Evolutionary conservation across 2,329 filamentous ascomycete genomes (phyloP).

Genomic region (Fusarium irregulare): DNA sequence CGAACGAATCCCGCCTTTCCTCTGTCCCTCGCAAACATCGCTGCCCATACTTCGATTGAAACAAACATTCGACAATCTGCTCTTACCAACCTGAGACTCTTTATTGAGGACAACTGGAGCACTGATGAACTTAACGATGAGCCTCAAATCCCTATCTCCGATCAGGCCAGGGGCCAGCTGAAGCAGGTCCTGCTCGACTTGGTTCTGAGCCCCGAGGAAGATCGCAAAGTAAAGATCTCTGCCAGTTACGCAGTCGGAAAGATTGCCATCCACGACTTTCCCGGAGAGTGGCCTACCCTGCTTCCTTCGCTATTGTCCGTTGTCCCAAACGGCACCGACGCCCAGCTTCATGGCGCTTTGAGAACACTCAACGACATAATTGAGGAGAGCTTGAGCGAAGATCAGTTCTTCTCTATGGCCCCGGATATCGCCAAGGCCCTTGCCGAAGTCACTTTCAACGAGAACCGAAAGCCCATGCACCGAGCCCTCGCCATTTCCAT

Average conservation of each 20-base stretch:
- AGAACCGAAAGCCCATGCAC: slow-evolving; percentile 77
- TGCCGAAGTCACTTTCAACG: slow-evolving; percentile 83
- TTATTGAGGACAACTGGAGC: slow-evolving; percentile 88
- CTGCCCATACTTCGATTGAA: slow-evolving; percentile 78
- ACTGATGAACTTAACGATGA: slow-evolving; percentile 76
- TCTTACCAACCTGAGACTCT: slow-evolving; percentile 81
- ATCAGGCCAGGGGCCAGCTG: slow-evolving; percentile 78
- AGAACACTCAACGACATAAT: slow-evolving; percentile 90
- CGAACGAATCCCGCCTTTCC: slow-evolving; percentile 79
- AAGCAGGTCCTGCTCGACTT: slow-evolving; percentile 81
- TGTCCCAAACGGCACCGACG: slow-evolving; percentile 79
- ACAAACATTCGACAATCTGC: slow-evolving; percentile 85
- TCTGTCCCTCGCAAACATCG: slow-evolving; percentile 82
- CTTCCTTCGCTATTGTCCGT: slow-evolving; percentile 82
- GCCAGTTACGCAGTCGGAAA: slow-evolving; percentile 87
- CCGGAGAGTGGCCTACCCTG: slow-evolving; percentile 92
- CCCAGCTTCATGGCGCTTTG: slow-evolving; percentile 87
- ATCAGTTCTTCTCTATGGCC: slow-evolving; percentile 93
- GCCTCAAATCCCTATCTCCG: slow-evolving; percentile 72
- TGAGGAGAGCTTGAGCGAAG: slow-evolving; percentile 91
- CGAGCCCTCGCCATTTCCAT: slow-evolving; percentile 89
- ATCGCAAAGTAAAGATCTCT: slow-evolving; percentile 88
- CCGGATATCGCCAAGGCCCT: slow-evolving; percentile 85
- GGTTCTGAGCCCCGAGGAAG: slow-evolving; percentile 76
- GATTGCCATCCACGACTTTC: slow-evolving; percentile 92